Conservation (phyloP, 2,329 filamentous ascomycete genomes). For the Venturia aucupariae region DNA sequence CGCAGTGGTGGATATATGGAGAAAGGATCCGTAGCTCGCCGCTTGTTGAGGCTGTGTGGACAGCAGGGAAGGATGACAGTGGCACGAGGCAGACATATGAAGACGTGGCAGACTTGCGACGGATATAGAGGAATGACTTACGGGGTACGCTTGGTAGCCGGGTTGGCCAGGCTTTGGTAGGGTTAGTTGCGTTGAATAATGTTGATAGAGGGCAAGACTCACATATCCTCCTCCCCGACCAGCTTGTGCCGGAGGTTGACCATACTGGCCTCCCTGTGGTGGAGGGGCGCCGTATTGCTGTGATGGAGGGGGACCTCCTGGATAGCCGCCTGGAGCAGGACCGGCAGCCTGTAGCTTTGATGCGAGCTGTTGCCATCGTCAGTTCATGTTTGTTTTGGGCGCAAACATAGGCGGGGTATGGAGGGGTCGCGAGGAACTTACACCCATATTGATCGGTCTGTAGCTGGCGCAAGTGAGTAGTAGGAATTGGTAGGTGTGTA, state of each 20-base stretch:
- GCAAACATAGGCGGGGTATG: not conserved
- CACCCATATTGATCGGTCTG: not conserved
- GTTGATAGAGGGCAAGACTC: not conserved
- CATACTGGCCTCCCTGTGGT: slow-evolving; percentile 6
- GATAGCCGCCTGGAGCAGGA: slow-evolving; percentile 12
- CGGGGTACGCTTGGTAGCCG: slow-evolving; percentile 48
- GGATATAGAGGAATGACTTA: slow-evolving; percentile 14
- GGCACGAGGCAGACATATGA: not conserved
- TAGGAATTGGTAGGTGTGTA: not conserved
- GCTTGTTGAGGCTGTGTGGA: not conserved
- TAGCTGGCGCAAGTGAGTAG: not conserved
- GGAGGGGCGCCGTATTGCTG: slow-evolving; percentile 10
- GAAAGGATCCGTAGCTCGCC: not conserved
- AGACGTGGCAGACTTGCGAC: slow-evolving; percentile 14
- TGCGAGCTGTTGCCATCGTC: slow-evolving; percentile 8
- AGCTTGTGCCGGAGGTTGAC: slow-evolving; percentile 3
- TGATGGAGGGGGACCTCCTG: slow-evolving; percentile 8
- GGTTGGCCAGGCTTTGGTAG: slow-evolving; percentile 33
- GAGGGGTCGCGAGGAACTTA: not conserved
- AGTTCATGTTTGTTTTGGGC: not conserved
- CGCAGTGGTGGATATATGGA: slow-evolving; percentile 1
- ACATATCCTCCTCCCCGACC: slow-evolving; percentile 10
- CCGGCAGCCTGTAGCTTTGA: slow-evolving; percentile 15
- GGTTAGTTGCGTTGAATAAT: not conserved
- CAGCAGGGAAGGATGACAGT: not conserved